Percentiles rank a stretch among this genome's conserved stretches.
Evolutionary conservation across 2,329 filamentous ascomycete species (phyloP).

Genomic region (Neopestalotiopsis clavispora): DNA sequence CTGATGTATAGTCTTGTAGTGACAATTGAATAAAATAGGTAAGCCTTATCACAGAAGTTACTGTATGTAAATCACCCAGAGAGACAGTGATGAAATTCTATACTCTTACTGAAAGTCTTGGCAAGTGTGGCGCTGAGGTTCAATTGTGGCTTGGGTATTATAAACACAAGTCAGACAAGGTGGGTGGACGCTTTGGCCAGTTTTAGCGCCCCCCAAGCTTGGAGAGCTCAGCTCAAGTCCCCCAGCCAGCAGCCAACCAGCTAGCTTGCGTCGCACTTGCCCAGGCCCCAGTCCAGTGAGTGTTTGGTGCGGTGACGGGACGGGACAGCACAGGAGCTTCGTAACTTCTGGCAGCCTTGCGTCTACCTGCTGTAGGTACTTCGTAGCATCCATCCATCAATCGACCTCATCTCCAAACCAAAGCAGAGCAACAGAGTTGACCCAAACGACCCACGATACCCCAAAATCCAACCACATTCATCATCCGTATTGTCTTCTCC

Average conservation of each 20-base stretch:
- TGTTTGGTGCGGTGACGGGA: background rate
- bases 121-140: too few species aligned
- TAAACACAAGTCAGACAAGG: too few species aligned
- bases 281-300: background rate
- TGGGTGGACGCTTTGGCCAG: background rate
- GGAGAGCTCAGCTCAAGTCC: background rate
- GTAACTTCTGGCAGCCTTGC: slow-evolving; percentile 35
- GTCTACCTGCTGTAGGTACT: background rate
- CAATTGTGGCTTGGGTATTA: too few species aligned
- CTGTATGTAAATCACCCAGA: too few species aligned
- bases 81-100: too few species aligned
- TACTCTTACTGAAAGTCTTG: too few species aligned
- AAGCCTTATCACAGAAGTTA: too few species aligned
- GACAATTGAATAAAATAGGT: too few species aligned
- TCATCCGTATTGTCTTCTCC: background rate
- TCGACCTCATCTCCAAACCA: slow-evolving; percentile 16
- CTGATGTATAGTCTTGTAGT: too few species aligned
- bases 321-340: slow-evolving; percentile 27
- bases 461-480: slow-evolving; percentile 12
- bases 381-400: slow-evolving; percentile 8
- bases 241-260: background rate
- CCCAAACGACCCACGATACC: slow-evolving; percentile 16
- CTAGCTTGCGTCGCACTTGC: background rate
- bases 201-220: background rate
- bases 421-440: slow-evolving; percentile 7